These are phyloP conservation scores for Sporisorium iseilematis-ciliati DNA, from an alignment of 1,284 basidiomycete genomes.

Conservation along the genomic window DNA sequence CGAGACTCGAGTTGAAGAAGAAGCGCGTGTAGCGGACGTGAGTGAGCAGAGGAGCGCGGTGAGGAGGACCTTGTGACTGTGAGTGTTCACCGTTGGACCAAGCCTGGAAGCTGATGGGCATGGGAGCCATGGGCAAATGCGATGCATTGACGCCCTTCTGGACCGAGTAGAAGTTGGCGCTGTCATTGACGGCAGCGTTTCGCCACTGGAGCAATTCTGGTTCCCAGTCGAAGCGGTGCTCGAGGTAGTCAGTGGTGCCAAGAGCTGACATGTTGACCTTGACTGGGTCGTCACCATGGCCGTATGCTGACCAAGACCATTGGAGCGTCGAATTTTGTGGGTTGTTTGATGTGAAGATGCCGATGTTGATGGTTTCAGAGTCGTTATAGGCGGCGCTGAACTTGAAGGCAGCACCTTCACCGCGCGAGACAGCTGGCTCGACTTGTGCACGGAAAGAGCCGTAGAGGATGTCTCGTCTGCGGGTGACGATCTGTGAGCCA, in stretches of 20 bases:
- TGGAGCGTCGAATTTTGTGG: slow-evolving; percentile 49
- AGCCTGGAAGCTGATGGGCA: slow-evolving; percentile 55
- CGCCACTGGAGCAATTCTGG: slow-evolving; percentile 47
- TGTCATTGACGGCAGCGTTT: slow-evolving; percentile 50
- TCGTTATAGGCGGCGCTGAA: slow-evolving; percentile 57
- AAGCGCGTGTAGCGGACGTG: slow-evolving; percentile 58
- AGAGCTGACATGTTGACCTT: slow-evolving; percentile 51
- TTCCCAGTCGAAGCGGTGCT: slow-evolving; percentile 64
- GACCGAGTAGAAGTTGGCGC: slow-evolving; percentile 40
- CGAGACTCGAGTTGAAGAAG: slow-evolving; percentile 65
- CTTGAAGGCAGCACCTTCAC: slow-evolving; percentile 50
- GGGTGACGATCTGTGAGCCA: slow-evolving; percentile 56
- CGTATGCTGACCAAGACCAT: slow-evolving; percentile 56
- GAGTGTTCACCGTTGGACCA: slow-evolving; percentile 58
- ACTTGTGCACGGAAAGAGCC: slow-evolving; percentile 60
- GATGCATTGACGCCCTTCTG: slow-evolving; percentile 44
- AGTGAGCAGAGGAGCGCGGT: slow-evolving; percentile 39
- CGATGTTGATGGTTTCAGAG: slow-evolving; percentile 46
- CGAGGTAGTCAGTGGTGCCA: slow-evolving; percentile 38
- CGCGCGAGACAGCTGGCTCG: slow-evolving; percentile 37
- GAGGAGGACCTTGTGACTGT: slow-evolving; percentile 55
- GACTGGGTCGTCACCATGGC: slow-evolving; percentile 38
- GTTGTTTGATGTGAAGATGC: slow-evolving; percentile 46
- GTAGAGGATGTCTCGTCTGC: slow-evolving; percentile 61
- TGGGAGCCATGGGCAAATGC: slow-evolving; percentile 45